These are phyloP conservation scores for Croton setiger DNA, from an alignment of 441 rosid genomes.

Conservation along the genomic window DNA sequence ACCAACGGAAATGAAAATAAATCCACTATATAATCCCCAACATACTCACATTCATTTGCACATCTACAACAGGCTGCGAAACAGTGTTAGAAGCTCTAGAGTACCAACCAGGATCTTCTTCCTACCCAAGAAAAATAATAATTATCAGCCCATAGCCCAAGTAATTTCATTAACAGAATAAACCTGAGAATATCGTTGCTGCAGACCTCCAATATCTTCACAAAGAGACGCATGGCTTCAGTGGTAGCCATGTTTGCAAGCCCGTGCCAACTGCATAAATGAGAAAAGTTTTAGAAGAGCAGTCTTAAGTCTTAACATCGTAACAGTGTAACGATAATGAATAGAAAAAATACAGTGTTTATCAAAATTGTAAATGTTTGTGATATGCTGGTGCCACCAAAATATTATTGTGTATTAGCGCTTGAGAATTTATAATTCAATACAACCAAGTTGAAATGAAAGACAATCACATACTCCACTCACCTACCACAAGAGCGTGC, in stretches of 20 bases:
- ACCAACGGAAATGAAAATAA: background rate
- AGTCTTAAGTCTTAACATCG: constrained; percentile 12
- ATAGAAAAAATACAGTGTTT: background rate
- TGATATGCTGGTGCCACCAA: background rate
- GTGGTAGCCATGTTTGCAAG: constrained; percentile 87
- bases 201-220: constrained; percentile 91
- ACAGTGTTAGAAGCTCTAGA: constrained; percentile 75
- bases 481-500: background rate
- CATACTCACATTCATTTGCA: constrained; percentile 69
- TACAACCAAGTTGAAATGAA: background rate
- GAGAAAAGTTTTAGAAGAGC: constrained; percentile 18
- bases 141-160: constrained; percentile 4
- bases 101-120: constrained; percentile 99
- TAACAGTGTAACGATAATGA: background rate
- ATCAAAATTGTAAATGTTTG: background rate
- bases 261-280: constrained; percentile 81
- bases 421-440: background rate
- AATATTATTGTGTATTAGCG: background rate
- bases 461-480: background rate
- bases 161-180: constrained; percentile 5
- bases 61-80: constrained; percentile 63
- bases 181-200: constrained; percentile 18
- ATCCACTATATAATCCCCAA: background rate
- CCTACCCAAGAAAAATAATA: constrained; percentile 40
- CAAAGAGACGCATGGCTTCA: constrained; percentile 99